Conservation (phyloP, 2,329 filamentous ascomycete species). For the Claviceps sorghi region DNA sequence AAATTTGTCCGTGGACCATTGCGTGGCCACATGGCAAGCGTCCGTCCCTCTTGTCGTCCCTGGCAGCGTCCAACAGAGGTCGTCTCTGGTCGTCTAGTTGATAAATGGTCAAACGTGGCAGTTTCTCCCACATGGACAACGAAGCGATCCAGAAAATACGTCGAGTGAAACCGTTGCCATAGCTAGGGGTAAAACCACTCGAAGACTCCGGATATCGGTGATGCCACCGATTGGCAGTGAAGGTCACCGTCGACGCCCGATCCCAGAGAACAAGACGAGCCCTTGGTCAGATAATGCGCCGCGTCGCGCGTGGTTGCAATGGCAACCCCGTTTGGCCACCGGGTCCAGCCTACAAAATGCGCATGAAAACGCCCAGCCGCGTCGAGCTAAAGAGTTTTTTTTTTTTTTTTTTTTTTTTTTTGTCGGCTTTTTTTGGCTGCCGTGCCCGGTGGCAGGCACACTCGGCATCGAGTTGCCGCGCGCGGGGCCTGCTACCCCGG, state of each 20-base stretch:
- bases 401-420: too few relatives aligned
- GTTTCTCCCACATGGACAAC: neutral
- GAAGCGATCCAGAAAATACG: neutral
- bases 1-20: neutral
- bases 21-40: neutral
- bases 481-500: neutral
- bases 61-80: too few relatives aligned
- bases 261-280: too few relatives aligned
- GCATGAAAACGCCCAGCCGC: neutral
- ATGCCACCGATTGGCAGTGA: neutral
- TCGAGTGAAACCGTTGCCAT: neutral
- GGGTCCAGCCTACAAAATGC: neutral
- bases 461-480: neutral
- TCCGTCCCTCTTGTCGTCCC: neutral
- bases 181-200: neutral
- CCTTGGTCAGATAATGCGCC: neutral
- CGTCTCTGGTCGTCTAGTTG: too few relatives aligned
- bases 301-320: neutral
- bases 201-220: neutral
- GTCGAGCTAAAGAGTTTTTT: too few relatives aligned
- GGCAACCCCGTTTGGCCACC: neutral
- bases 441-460: too few relatives aligned
- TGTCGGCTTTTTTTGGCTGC: too few relatives aligned
- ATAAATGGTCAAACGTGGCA: too few relatives aligned
- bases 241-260: too few relatives aligned